These are phyloP conservation scores for Geotrichum carabidarum DNA, from an alignment of 1,139 yeast genomes.

Conservation along the genomic window DNA sequence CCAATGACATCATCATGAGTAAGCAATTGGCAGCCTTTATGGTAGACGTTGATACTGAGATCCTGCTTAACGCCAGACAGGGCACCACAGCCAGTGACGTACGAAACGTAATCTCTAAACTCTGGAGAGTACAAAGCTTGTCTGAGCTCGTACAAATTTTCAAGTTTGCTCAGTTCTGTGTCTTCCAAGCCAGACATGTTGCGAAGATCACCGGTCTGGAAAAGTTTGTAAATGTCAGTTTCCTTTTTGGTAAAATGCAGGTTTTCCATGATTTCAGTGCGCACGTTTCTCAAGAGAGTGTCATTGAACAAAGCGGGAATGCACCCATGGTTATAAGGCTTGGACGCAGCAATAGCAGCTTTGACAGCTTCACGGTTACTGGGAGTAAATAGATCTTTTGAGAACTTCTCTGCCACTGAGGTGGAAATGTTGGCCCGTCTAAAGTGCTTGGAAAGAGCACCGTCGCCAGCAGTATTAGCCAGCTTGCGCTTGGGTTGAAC, in stretches of 20 bases:
- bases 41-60: conserved; percentile 85
- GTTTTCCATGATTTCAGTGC: conserved; percentile 75
- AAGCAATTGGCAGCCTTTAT: conserved; percentile 86
- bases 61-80: conserved; percentile 86
- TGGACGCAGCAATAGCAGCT: conserved; percentile 41
- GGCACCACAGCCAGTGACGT: conserved; percentile 82
- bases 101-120: conserved; percentile 74
- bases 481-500: conserved; percentile 1
- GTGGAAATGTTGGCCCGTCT: background rate
- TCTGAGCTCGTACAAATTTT: conserved; percentile 68
- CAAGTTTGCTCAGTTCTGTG: conserved; percentile 67
- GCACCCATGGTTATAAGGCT: conserved; percentile 89
- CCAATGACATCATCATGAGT: conserved; percentile 99
- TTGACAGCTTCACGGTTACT: conserved; percentile 18
- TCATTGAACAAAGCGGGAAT: conserved; percentile 71
- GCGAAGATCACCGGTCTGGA: conserved; percentile 93
- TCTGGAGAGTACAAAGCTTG: conserved; percentile 83
- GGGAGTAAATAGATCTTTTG: conserved; percentile 10
- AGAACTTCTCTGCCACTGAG: conserved; percentile 3
- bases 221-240: conserved; percentile 93
- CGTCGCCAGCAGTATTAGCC: background rate
- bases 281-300: conserved; percentile 65
- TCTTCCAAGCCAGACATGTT: conserved; percentile 80
- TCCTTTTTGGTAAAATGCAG: conserved; percentile 92
- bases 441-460: background rate